phyloP scores from a whole-genome alignment of 495 filamentous ascomycete species.

The Aspergillus wentii region DNA sequence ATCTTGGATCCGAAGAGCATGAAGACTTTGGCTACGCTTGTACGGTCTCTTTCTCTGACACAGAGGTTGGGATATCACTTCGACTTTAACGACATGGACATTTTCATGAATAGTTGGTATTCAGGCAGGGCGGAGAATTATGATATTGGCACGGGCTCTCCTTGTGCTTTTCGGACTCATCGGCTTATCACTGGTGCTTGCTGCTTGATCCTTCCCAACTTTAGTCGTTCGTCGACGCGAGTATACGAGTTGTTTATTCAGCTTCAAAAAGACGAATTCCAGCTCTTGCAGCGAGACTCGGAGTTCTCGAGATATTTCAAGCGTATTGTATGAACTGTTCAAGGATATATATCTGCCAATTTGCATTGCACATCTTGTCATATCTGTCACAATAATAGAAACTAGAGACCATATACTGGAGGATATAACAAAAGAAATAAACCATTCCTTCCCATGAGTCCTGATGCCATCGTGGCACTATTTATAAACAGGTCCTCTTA shows the following conservation, averaged over 20 bases:
- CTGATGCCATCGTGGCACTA: too few species aligned
- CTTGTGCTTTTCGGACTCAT: constrained; percentile 11
- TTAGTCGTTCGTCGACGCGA: constrained; percentile 7
- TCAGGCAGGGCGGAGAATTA: constrained; percentile 17
- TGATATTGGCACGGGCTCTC: constrained; percentile 13
- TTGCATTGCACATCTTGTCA: too few species aligned
- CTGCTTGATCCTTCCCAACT: constrained; percentile 15
- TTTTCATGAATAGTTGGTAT: constrained; percentile 21
- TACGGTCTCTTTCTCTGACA: constrained; percentile 13
- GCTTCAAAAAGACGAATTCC: constrained; percentile 10
- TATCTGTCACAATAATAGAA: too few species aligned
- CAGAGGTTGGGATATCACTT: constrained; percentile 11
- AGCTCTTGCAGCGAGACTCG: constrained; percentile 11
- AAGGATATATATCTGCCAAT: too few species aligned
- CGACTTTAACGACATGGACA: constrained; percentile 19
- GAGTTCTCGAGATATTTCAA: constrained; percentile 22
- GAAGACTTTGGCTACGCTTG: too few species aligned
- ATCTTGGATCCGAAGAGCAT: too few species aligned
- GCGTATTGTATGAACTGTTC: constrained; percentile 7
- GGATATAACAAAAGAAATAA: too few species aligned
- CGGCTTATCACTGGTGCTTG: constrained; percentile 10
- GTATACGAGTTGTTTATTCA: constrained; percentile 19
- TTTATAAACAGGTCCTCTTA: too few species aligned
- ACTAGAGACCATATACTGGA: too few species aligned
- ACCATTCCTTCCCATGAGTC: too few species aligned